These are phyloP conservation scores for Xylaria intraflava DNA, from an alignment of 495 filamentous ascomycete genomes.

Conservation along the genomic window DNA sequence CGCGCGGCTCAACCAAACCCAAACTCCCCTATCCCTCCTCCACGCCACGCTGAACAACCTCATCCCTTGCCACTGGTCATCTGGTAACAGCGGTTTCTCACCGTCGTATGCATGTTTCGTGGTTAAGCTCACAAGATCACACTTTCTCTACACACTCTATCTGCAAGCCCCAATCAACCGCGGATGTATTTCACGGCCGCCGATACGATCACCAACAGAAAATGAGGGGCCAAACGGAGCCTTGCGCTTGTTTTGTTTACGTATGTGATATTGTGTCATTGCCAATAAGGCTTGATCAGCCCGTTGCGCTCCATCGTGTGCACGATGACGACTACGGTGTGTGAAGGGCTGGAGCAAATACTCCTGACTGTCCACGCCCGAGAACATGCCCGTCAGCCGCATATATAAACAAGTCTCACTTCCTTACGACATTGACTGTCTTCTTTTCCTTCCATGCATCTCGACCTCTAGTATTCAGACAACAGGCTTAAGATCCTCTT, in stretches of 20 bases:
- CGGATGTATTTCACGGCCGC: not conserved
- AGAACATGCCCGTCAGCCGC: too few species aligned
- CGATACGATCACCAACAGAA: not conserved
- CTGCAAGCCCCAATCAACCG: not conserved
- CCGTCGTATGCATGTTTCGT: not conserved
- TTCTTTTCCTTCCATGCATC: not conserved
- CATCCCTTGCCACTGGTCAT: not conserved
- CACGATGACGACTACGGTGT: constrained; percentile 1
- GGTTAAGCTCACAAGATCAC: not conserved
- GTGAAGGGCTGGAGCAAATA: constrained; percentile 4
- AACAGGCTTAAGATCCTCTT: not conserved
- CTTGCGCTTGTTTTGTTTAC: not conserved
- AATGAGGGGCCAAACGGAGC: too few species aligned
- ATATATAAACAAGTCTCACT: not conserved
- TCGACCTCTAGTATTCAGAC: not conserved
- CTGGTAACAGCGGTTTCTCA: not conserved
- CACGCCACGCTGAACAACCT: constrained; percentile 1
- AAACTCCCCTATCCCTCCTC: not conserved
- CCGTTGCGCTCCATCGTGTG: not conserved
- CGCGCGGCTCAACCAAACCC: constrained; percentile 5
- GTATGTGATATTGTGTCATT: not conserved
- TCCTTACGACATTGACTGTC: not conserved
- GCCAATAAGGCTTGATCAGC: not conserved
- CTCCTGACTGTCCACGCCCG: not conserved
- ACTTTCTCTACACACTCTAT: too few species aligned